Evolutionary conservation across 192 early-diverging fungal species (phyloP), one percentile per base, ranked within the genome.

Genomic region (Spizellomyces sp.): DNA sequence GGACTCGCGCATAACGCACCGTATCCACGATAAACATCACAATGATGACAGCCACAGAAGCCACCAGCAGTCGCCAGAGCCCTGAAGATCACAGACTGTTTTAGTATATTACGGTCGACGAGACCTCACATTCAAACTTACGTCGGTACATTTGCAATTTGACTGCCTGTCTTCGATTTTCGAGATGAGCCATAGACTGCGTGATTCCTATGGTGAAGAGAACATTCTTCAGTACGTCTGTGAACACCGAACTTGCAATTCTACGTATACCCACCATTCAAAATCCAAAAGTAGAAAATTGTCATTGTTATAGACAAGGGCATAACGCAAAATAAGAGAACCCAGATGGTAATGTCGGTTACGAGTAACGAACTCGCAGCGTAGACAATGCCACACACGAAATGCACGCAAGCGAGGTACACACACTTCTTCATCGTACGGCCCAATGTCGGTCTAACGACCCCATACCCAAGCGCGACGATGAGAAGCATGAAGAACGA

Each of bases 401-500:
- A 97, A 74, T 99, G 95, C 0, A 91, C 79, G 8, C 82, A 80
- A 22, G 92, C 88, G 15, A 99, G 79, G 45, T 86, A 75, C 9
- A 91, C 77, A 76, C 94, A 94, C 67, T 90, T 92, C 56, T 89
- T 92, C 95, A 99, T 98, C 17, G 90, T 91, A 48, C 81, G 77
- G 27, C 95, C 95, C 45, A 99, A 87, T 19, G 93, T 91, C 8
- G 95, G 95, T 52, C 92, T 90, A 48, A 99, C 94, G 19, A 99
- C 96, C 54, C 97, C 95, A 77, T 96, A 99, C 27, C 97, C 97
- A 71, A 99, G 89, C 6, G 92, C 88, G 8, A 97, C 95, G 56
- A 99, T 93, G 52, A 99, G 82, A 1, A 99, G 84, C 90, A 99
- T 95, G 69, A 98, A 98, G 74, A 99, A 93, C 4, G 97, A 96